Percentiles rank a stretch among this genome's conserved stretches.
These are phyloP conservation scores for Scleroderma citrinum DNA, from an alignment of 768 basidiomycete species.

Conservation along the genomic window DNA sequence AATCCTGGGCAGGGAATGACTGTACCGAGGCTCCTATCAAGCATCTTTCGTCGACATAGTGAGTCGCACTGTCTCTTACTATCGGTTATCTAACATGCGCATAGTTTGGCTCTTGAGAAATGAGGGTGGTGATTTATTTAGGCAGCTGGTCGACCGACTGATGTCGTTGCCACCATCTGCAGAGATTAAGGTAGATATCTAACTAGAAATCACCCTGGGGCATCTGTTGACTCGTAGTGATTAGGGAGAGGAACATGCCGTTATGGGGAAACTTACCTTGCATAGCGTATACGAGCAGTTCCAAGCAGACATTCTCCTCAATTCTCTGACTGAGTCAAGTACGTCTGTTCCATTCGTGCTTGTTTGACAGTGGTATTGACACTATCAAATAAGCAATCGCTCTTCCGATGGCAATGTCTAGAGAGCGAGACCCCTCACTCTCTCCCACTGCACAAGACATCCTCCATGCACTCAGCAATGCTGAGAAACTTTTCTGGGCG, in stretches of 20 bases:
- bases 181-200: constrained; percentile 48
- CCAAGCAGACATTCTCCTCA: constrained; percentile 82
- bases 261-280: constrained; percentile 75
- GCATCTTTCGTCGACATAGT: constrained; percentile 67
- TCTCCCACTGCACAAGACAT: constrained; percentile 51
- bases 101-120: constrained; percentile 66
- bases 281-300: constrained; percentile 75
- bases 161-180: constrained; percentile 49
- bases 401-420: constrained; percentile 72
- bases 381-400: constrained; percentile 58
- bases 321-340: constrained; percentile 90
- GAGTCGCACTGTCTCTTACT: constrained; percentile 22
- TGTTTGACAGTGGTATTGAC: constrained; percentile 1
- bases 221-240: neutral
- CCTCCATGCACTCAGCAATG: constrained; percentile 52
- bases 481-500: constrained; percentile 66
- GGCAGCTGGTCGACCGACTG: constrained; percentile 51
- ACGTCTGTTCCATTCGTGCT: constrained; percentile 24
- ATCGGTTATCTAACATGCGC: constrained; percentile 1
- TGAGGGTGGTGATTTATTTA: constrained; percentile 46
- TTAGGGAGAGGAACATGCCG: constrained; percentile 68
- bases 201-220: neutral
- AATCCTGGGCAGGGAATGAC: constrained; percentile 41
- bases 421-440: constrained; percentile 33
- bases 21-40: constrained; percentile 54